Percentiles rank a stretch among this genome's conserved stretches.
These are phyloP conservation scores for Actinomortierella ambigua DNA, from an alignment of 371 early-diverging fungal species.

Conservation along the genomic window DNA sequence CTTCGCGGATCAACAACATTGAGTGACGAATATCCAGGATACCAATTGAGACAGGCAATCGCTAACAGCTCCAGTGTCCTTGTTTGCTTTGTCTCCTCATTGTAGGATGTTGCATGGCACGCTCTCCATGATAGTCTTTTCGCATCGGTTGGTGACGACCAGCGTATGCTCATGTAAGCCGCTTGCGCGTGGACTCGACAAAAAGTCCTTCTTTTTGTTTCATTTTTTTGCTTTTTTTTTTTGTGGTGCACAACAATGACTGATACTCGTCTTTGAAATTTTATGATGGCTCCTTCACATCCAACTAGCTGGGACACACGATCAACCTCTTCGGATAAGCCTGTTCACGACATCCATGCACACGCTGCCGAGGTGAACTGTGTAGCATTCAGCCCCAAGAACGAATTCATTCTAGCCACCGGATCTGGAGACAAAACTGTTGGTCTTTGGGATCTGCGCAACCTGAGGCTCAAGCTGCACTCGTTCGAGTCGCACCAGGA, in stretches of 20 bases:
- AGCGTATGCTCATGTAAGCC: constrained; percentile 82
- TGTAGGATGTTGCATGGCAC: constrained; percentile 94
- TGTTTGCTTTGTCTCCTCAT: constrained; percentile 13
- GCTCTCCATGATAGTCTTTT: constrained; percentile 79
- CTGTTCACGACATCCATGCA: constrained; percentile 76
- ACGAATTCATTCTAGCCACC: constrained; percentile 91
- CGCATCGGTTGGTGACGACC: constrained; percentile 97
- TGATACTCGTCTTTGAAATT: too few relatives aligned
- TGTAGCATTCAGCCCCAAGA: constrained; percentile 90
- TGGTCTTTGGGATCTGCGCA: constrained; percentile 97
- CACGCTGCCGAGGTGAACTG: constrained; percentile 93
- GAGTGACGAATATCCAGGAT: too few relatives aligned
- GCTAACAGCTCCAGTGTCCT: background rate
- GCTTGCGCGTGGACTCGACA: background rate
- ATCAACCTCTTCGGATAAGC: constrained; percentile 56
- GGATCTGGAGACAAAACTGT: constrained; percentile 96
- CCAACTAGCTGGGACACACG: constrained; percentile 72
- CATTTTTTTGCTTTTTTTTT: background rate
- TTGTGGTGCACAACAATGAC: constrained; percentile 2
- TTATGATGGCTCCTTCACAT: too few relatives aligned
- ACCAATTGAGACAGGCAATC: too few relatives aligned
- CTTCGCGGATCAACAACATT: too few relatives aligned
- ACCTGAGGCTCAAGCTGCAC: constrained; percentile 80
- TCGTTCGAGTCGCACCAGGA: constrained; percentile 90
- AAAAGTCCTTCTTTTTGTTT: background rate